Conservation (phyloP, 2,329 filamentous ascomycete species). For the Ambrosiella xylebori region DNA sequence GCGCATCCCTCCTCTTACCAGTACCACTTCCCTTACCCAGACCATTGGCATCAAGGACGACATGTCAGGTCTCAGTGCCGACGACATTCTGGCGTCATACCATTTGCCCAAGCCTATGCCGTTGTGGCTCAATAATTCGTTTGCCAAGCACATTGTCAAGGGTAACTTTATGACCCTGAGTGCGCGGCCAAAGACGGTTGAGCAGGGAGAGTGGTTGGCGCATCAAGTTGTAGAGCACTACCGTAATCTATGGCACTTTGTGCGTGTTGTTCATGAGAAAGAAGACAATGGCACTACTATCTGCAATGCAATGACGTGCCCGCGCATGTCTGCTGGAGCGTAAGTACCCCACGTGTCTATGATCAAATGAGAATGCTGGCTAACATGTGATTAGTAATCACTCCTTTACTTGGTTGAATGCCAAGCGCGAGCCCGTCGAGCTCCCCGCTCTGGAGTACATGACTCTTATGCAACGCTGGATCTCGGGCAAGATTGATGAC, state of each 20-base stretch:
- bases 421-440: conserved; percentile 71
- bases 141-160: conserved; percentile 78
- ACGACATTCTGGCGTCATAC: conserved; percentile 41
- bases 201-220: conserved; percentile 88
- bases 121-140: conserved; percentile 57
- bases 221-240: conserved; percentile 95
- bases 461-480: conserved; percentile 91
- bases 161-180: conserved; percentile 96
- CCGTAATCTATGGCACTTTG: conserved; percentile 73
- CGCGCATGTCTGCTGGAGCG: conserved; percentile 87
- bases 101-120: conserved; percentile 51
- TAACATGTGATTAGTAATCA: conserved; percentile 42
- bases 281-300: conserved; percentile 62
- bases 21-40: conserved; percentile 45
- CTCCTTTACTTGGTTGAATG: conserved; percentile 93
- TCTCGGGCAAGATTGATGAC: conserved; percentile 88
- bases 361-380: neutral
- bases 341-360: conserved; percentile 33
- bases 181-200: conserved; percentile 80
- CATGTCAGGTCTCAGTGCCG: conserved; percentile 29
- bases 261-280: conserved; percentile 72
- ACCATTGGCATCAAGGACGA: conserved; percentile 52
- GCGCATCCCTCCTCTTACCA: conserved; percentile 40
- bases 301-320: conserved; percentile 71
- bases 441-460: conserved; percentile 89